phyloP scores from a whole-genome alignment of 345 rosid genomes.

The Lumnitzera racemosa region DNA sequence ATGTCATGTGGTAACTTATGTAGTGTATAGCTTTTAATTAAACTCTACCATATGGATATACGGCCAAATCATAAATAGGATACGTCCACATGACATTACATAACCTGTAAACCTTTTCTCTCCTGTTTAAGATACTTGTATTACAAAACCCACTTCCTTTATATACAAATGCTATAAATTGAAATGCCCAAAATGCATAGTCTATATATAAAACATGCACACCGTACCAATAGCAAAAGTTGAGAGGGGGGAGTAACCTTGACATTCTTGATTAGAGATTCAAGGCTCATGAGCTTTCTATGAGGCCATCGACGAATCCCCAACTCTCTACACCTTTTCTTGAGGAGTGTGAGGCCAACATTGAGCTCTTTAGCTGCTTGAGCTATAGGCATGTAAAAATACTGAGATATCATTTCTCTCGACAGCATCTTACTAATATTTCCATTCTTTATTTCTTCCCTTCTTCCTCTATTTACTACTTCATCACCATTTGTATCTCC shows the following conservation, averaged over 20 bases:
- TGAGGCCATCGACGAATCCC: conserved; percentile 79
- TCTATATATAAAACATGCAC: background rate
- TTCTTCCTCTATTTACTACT: background rate
- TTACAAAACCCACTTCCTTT: too few relatives aligned
- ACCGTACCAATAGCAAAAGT: background rate
- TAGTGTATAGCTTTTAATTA: too few relatives aligned
- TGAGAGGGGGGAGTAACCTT: conserved; percentile 25
- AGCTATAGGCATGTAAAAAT: conserved; percentile 53
- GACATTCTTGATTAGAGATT: conserved; percentile 56
- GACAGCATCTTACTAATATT: conserved; percentile 5
- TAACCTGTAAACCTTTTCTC: too few relatives aligned
- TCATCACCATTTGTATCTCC: too few relatives aligned
- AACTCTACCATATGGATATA: too few relatives aligned
- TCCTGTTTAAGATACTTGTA: too few relatives aligned
- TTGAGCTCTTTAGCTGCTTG: conserved; percentile 63
- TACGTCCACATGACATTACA: too few relatives aligned
- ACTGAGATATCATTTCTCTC: conserved; percentile 37
- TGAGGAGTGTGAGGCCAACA: conserved; percentile 61
- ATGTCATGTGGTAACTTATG: too few relatives aligned
- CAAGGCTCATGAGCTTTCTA: conserved; percentile 63
- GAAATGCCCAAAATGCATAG: too few relatives aligned
- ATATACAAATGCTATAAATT: too few relatives aligned
- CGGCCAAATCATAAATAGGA: too few relatives aligned
- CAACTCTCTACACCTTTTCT: conserved; percentile 71
- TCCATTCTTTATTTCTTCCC: conserved; percentile 5